Percentiles rank a stretch among this genome's conserved stretches.
Conservation (phyloP, 805 yeast genomes). For the Saccharomycopsis guyanensis region DNA sequence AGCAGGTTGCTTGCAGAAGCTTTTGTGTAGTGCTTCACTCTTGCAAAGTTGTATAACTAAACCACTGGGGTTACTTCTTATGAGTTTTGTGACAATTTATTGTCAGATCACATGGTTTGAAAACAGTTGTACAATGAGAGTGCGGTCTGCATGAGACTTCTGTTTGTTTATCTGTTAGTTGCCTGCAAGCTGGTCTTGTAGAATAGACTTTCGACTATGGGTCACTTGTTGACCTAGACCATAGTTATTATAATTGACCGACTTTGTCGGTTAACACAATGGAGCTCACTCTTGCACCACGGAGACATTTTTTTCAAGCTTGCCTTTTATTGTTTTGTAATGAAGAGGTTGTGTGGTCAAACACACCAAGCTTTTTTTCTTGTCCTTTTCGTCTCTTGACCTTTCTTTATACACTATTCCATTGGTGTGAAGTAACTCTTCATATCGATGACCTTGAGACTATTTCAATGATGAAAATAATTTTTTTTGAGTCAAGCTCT, state of each 20-base stretch:
- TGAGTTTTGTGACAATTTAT: conserved; percentile 5
- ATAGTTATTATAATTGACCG: conserved; percentile 21
- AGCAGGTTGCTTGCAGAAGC: not conserved
- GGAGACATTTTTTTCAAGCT: conserved; percentile 12
- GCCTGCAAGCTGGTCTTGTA: not conserved
- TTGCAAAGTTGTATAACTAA: not conserved
- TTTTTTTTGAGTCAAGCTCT: conserved; percentile 23
- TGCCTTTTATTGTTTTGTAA: conserved; percentile 3
- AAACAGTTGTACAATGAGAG: not conserved
- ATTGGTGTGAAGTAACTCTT: not conserved
- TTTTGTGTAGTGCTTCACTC: not conserved
- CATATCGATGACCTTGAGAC: not conserved
- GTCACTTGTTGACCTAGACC: conserved; percentile 13
- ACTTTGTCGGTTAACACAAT: conserved; percentile 17
- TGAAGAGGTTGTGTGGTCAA: conserved; percentile 13
- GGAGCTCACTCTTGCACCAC: conserved; percentile 22
- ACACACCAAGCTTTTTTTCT: conserved; percentile 15
- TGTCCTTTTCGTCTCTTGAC: not conserved
- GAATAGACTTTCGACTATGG: conserved; percentile 20
- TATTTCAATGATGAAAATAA: conserved; percentile 21
- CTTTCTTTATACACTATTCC: not conserved
- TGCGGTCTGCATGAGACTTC: not conserved
- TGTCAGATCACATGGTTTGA: not conserved
- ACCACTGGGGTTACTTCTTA: conserved; percentile 1
- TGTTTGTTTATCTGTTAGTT: not conserved